Percentiles rank a stretch among this genome's conserved stretches.
These are phyloP conservation scores for Russula compacta DNA, from an alignment of 768 basidiomycete species.

Conservation along the genomic window DNA sequence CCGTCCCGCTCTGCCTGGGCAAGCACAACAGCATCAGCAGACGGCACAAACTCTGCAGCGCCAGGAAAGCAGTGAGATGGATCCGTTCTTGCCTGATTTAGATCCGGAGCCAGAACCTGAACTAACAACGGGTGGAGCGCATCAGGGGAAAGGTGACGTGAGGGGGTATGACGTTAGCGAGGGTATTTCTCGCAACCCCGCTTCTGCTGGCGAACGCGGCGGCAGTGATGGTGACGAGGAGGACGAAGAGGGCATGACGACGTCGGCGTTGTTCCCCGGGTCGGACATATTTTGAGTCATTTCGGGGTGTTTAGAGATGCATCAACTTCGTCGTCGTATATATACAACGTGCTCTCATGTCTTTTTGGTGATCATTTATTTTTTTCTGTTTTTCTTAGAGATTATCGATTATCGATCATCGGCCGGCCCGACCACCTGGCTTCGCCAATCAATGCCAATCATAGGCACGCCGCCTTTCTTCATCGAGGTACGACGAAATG, in stretches of 20 bases:
- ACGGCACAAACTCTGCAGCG: conserved; percentile 4
- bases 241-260: conserved; percentile 2
- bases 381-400: neutral
- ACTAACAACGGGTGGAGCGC: neutral
- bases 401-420: too few relatives aligned
- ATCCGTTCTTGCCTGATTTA: conserved; percentile 17
- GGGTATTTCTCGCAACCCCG: neutral
- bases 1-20: neutral
- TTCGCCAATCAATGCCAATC: too few relatives aligned
- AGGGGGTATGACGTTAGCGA: conserved; percentile 2
- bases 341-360: neutral
- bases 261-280: conserved; percentile 15
- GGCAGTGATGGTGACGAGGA: neutral
- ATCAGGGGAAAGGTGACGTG: neutral
- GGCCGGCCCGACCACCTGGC: too few relatives aligned
- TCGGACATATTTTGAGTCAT: conserved; percentile 19
- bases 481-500: too few relatives aligned
- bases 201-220: neutral
- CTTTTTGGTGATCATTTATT: conserved; percentile 1
- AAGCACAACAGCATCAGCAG: neutral
- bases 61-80: conserved; percentile 15
- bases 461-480: too few relatives aligned
- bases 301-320: conserved; percentile 3
- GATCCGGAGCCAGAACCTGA: conserved; percentile 4
- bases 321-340: conserved; percentile 1